phyloP scores from a whole-genome alignment of 768 basidiomycete genomes.

The Tubosaeta sp. region DNA sequence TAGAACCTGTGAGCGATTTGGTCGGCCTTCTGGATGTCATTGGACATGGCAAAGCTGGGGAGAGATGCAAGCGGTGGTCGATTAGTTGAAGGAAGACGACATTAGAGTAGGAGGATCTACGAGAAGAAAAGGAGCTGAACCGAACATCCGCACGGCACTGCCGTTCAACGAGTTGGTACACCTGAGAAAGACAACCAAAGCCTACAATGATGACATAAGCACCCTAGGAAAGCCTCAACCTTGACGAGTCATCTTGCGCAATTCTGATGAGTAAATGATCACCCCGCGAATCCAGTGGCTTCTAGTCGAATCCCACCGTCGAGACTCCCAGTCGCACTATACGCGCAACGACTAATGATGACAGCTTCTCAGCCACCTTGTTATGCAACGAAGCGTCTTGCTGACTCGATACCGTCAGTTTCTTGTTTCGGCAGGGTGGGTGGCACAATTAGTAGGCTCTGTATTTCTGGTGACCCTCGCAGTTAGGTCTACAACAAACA shows the following conservation, averaged over 20 bases:
- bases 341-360: background rate
- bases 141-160: slow-evolving; percentile 18
- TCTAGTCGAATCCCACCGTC: background rate
- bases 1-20: slow-evolving; percentile 84
- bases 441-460: too few relatives aligned
- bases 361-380: background rate
- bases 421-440: background rate
- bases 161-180: slow-evolving; percentile 10
- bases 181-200: slow-evolving; percentile 11
- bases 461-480: background rate
- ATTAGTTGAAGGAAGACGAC: slow-evolving; percentile 27
- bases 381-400: background rate
- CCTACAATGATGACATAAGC: slow-evolving; percentile 24
- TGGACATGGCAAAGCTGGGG: slow-evolving; percentile 41
- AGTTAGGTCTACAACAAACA: slow-evolving; percentile 4
- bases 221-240: slow-evolving; percentile 14
- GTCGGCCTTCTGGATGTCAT: slow-evolving; percentile 66
- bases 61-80: background rate
- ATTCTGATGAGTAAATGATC: too few relatives aligned
- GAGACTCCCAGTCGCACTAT: background rate
- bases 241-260: slow-evolving; percentile 7
- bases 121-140: slow-evolving; percentile 17
- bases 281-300: slow-evolving; percentile 3
- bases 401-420: background rate
- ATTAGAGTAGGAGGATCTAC: slow-evolving; percentile 29